Evolutionary conservation across 208 protist species (phyloP).

Genomic region (Herpetomonas tarakana): DNA sequence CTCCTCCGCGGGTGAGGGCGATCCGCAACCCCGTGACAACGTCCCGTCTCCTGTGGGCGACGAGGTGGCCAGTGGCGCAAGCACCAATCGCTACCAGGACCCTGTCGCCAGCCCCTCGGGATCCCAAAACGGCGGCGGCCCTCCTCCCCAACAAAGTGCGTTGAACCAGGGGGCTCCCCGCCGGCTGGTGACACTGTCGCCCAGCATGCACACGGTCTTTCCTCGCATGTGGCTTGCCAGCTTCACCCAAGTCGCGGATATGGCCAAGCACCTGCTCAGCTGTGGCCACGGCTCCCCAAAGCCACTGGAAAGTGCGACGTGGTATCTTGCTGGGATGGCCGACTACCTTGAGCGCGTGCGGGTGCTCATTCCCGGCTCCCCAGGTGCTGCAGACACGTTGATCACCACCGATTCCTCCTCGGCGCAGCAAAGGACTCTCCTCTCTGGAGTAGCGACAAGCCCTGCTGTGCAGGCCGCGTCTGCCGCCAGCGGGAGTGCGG

Average conservation of each 20-base stretch:
- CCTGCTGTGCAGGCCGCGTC: background rate
- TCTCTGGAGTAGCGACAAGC: too few relatives aligned
- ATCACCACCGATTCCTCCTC: background rate
- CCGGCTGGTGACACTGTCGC: background rate
- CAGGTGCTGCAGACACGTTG: background rate
- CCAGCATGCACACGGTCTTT: slow-evolving; percentile 15
- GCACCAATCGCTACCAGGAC: background rate
- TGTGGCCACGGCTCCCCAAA: slow-evolving; percentile 31
- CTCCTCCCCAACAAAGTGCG: background rate
- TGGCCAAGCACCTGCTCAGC: slow-evolving; percentile 36
- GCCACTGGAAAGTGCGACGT: slow-evolving; percentile 35
- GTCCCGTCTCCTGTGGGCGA: too few relatives aligned
- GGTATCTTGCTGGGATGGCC: slow-evolving; percentile 48
- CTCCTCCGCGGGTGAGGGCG: background rate
- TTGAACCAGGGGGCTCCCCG: background rate
- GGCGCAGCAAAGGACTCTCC: too few relatives aligned
- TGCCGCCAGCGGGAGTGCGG: too few relatives aligned
- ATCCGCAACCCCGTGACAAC: too few relatives aligned
- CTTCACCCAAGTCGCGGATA: slow-evolving; percentile 40
- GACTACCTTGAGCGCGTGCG: slow-evolving; percentile 28
- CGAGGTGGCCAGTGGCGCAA: background rate
- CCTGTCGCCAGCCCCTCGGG: background rate
- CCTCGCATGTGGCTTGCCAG: slow-evolving; percentile 34
- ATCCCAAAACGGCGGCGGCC: too few relatives aligned
- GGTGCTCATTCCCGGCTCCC: slow-evolving; percentile 1